Conservation (phyloP, 768 basidiomycete species). For the Inosperma sp. region DNA sequence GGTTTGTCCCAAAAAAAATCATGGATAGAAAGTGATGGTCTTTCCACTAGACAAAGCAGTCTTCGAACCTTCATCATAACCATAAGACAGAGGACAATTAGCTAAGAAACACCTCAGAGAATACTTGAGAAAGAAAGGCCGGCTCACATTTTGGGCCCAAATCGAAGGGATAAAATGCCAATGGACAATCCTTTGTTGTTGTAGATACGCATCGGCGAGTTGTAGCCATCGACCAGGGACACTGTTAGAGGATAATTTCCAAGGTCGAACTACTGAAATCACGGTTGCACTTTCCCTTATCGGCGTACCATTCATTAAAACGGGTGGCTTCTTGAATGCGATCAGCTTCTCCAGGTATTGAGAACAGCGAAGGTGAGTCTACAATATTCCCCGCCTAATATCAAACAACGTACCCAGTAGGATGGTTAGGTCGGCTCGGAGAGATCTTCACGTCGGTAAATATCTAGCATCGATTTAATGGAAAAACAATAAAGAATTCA, state of each 20-base stretch:
- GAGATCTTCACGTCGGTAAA: constrained; percentile 57
- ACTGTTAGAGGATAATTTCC: background rate
- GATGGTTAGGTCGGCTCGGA: constrained; percentile 37
- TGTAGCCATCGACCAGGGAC: constrained; percentile 60
- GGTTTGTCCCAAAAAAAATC: too few species aligned
- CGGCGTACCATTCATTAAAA: background rate
- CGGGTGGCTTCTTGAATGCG: constrained; percentile 45
- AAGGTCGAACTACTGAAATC: constrained; percentile 41
- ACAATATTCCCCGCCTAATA: background rate
- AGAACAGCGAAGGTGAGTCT: constrained; percentile 50
- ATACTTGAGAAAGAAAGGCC: constrained; percentile 9
- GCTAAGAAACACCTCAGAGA: constrained; percentile 39
- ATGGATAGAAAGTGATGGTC: constrained; percentile 46
- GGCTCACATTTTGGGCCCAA: constrained; percentile 40
- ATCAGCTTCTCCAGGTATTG: constrained; percentile 59
- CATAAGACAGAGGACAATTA: constrained; percentile 45
- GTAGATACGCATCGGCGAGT: constrained; percentile 54
- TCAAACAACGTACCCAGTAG: constrained; percentile 39
- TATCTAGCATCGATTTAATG: constrained; percentile 38
- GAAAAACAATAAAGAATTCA: too few species aligned
- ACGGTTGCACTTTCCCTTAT: constrained; percentile 58
- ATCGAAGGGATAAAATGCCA: constrained; percentile 59
- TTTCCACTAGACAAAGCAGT: constrained; percentile 44
- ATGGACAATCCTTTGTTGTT: constrained; percentile 52
- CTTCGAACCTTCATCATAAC: constrained; percentile 46